Evolutionary conservation across 192 early-diverging fungal species (phyloP).

Genomic region (Allomyces macrogynus): DNA sequence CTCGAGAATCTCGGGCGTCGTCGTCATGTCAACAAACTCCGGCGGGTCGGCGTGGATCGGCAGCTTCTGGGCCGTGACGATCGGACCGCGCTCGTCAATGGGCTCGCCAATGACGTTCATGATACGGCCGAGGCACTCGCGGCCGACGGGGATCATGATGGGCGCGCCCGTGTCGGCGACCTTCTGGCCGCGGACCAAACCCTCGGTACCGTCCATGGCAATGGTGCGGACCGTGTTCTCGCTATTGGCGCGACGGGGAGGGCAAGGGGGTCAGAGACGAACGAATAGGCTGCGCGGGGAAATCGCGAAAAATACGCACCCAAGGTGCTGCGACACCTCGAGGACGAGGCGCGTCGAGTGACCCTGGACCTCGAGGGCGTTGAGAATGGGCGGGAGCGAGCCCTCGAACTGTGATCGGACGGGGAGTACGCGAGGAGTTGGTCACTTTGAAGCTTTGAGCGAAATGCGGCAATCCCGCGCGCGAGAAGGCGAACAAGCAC

Average conservation of each 20-base stretch:
- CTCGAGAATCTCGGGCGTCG: constrained; percentile 80
- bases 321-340: constrained; percentile 85
- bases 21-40: constrained; percentile 87
- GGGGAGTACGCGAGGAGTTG: no score
- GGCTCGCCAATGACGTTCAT: constrained; percentile 99
- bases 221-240: constrained; percentile 97
- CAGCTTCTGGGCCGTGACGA: constrained; percentile 64
- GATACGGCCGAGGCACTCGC: constrained; percentile 90
- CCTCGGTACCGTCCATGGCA: constrained; percentile 99
- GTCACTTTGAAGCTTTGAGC: no score
- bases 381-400: constrained; percentile 79
- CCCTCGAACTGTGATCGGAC: constrained; percentile 18
- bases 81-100: constrained; percentile 92
- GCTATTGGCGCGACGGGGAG: constrained; percentile 7
- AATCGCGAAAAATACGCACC: constrained; percentile 19
- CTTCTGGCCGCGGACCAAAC: constrained; percentile 86
- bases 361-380: constrained; percentile 84
- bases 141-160: constrained; percentile 80
- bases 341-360: constrained; percentile 68
- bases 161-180: constrained; percentile 84
- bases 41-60: constrained; percentile 86
- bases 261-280: no score
- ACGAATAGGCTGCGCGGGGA: no score
- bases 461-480: no score
- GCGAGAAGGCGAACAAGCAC: no score